Base-by-base conservation (phyloP, 345 rosid species). In the Eucalyptus fibrosa region DNA sequence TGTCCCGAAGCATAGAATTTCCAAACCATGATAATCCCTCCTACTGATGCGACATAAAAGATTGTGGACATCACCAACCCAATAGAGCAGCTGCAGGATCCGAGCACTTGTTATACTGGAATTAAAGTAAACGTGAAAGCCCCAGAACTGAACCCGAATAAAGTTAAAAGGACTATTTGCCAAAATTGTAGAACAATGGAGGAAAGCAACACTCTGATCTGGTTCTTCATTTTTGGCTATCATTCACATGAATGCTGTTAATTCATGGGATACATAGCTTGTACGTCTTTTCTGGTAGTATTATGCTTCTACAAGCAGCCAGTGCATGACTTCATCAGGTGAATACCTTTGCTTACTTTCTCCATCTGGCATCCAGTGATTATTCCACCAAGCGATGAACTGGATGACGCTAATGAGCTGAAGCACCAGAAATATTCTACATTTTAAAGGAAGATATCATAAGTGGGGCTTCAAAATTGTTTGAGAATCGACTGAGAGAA, bases 301-400 rank as follows among this genome's bases (percentile, higher is more conserved):
- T 11, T 40, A 12, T 40, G 47, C 30, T 77, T 40, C 47, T 40
- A 40, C 85, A 77, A 37, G 83, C 83, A 77, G 44, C 24, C 51
- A 87, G 77, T 44, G 65, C 34, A 87, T 40, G 88, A 44, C 40
- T 56, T 34, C 17, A 4, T 16, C 34, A 80, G 18, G 28, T 21
- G 6, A 44, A n/a, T 93, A 96, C 99, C 96, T 95, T 91, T 72
- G 91, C 88, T 95, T 96, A 37, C 88, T 93, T 86, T 90, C 94
- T 56, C 94, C 90, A 55, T 92, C 93, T 42, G 96, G 95, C 97
- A 93, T 96, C 97, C 99, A 96, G 88, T 95, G 95, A 87, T 93
- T 93, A 87, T 97, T 96, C 99, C 99, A 97, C 99, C 98, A 97
- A 86, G 92, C 93, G 32, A 95, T 96, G 88, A 97, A 97, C 93